Conservation (phyloP, 2,329 filamentous ascomycete species). For the Hypomyces perniciosus region DNA sequence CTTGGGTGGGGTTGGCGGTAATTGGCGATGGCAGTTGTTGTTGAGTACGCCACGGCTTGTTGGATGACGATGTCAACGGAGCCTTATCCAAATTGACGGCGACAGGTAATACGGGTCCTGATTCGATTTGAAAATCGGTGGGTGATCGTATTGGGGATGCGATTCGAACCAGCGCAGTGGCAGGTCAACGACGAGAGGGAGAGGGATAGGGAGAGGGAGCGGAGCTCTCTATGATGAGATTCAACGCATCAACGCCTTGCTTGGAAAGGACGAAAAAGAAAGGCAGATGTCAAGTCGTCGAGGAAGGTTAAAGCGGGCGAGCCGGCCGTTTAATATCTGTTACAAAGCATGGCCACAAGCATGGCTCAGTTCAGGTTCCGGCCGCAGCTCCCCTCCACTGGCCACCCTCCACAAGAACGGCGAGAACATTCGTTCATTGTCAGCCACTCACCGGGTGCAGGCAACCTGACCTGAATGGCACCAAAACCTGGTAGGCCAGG, state of each 20-base stretch:
- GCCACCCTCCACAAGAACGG: constrained; percentile 23
- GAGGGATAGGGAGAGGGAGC: background rate
- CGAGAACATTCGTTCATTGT: constrained; percentile 3
- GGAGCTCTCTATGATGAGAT: constrained; percentile 3
- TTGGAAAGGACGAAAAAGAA: background rate
- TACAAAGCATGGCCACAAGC: constrained; percentile 1
- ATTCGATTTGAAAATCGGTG: too few relatives aligned
- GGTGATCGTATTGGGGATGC: background rate
- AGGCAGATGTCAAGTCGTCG: background rate
- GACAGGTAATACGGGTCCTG: too few relatives aligned
- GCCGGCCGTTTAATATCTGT: constrained; percentile 10
- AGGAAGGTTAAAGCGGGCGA: constrained; percentile 2
- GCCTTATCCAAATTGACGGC: background rate
- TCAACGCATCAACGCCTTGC: constrained; percentile 3
- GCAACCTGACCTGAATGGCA: constrained; percentile 5
- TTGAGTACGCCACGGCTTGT: background rate
- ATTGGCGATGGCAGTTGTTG: background rate
- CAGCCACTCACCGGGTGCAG: constrained; percentile 6
- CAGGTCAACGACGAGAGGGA: background rate
- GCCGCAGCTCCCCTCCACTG: constrained; percentile 22
- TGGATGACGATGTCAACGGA: background rate
- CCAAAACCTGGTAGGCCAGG: constrained; percentile 3
- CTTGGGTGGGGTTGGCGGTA: background rate
- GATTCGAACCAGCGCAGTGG: background rate
- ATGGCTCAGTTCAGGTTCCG: constrained; percentile 10